phyloP scores from a whole-genome alignment of 352 stramenopile species.

The Globisporangium carolinianum region DNA sequence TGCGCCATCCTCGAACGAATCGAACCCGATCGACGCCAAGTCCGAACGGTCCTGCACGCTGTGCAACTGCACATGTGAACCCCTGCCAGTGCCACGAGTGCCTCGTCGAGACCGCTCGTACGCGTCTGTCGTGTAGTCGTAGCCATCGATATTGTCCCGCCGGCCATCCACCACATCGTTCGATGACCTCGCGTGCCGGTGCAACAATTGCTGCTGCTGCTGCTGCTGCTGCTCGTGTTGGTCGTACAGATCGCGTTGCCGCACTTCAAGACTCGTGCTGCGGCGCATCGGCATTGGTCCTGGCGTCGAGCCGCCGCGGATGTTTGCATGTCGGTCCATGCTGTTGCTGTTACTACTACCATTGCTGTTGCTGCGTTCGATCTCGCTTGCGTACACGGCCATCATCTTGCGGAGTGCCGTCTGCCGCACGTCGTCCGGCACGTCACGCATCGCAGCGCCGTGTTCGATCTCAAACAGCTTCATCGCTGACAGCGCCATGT shows the following conservation, averaged over 20 bases:
- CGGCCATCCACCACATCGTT: neutral
- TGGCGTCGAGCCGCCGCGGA: neutral
- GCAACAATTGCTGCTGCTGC: neutral
- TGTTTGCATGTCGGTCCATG: slow-evolving; percentile 2
- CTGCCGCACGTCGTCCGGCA: slow-evolving; percentile 52
- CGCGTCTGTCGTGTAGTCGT: too few species aligned
- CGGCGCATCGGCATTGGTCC: slow-evolving; percentile 6
- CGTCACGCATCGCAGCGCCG: slow-evolving; percentile 22
- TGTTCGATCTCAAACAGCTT: slow-evolving; percentile 68
- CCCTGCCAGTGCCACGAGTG: too few species aligned
- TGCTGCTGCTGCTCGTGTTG: neutral
- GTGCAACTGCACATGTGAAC: neutral
- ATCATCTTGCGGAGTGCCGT: slow-evolving; percentile 67
- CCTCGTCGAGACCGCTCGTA: too few species aligned
- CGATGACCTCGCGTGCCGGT: neutral
- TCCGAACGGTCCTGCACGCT: slow-evolving; percentile 41
- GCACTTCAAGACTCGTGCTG: slow-evolving; percentile 5
- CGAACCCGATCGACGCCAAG: slow-evolving; percentile 54
- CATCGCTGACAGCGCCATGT: slow-evolving; percentile 72
- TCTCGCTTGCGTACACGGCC: slow-evolving; percentile 67
- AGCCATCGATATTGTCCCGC: too few species aligned
- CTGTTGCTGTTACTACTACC: neutral
- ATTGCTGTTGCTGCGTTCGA: slow-evolving; percentile 28
- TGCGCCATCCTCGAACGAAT: slow-evolving; percentile 40
- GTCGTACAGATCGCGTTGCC: neutral